Evolutionary conservation across 306 rosid genomes (phyloP).

Genomic region (Gynostemma pentaphyllum): DNA sequence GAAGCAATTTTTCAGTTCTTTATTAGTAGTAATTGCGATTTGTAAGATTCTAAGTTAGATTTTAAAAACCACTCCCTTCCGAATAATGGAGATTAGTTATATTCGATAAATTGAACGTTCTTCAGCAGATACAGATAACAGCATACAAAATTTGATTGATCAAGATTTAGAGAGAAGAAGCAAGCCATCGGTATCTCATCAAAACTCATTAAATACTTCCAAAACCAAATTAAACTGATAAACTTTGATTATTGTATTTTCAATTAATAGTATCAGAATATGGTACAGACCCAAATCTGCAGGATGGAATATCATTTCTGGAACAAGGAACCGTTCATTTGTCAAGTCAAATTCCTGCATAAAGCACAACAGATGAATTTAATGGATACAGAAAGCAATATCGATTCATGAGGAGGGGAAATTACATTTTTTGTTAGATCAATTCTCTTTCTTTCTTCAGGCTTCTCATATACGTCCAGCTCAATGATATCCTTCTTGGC

Average conservation of each 20-base stretch:
- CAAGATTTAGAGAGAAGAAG: neutral
- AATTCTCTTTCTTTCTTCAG: constrained; percentile 37
- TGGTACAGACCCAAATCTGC: constrained; percentile 70
- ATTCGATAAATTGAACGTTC: neutral
- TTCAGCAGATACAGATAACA: neutral
- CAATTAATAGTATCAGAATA: neutral
- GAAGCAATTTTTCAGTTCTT: neutral
- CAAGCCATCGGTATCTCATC: neutral
- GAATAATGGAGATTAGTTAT: neutral
- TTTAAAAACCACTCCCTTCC: neutral
- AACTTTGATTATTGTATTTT: neutral
- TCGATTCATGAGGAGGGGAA: neutral
- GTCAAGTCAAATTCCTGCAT: constrained; percentile 83
- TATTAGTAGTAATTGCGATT: neutral
- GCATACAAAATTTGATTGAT: neutral
- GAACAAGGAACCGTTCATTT: constrained; percentile 90
- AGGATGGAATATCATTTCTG: constrained; percentile 94
- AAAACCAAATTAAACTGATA: neutral
- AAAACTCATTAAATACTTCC: neutral
- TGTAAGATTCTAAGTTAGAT: neutral
- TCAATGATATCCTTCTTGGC: constrained; percentile 15
- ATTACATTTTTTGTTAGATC: constrained; percentile 71
- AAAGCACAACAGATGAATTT: constrained; percentile 4
- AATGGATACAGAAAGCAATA: neutral
- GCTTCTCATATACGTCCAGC: constrained; percentile 21